Evolutionary conservation across 75 land plant species (phyloP), one percentile per base, ranked within the genome.

Genomic region (Pseudotsuga menziesii): DNA sequence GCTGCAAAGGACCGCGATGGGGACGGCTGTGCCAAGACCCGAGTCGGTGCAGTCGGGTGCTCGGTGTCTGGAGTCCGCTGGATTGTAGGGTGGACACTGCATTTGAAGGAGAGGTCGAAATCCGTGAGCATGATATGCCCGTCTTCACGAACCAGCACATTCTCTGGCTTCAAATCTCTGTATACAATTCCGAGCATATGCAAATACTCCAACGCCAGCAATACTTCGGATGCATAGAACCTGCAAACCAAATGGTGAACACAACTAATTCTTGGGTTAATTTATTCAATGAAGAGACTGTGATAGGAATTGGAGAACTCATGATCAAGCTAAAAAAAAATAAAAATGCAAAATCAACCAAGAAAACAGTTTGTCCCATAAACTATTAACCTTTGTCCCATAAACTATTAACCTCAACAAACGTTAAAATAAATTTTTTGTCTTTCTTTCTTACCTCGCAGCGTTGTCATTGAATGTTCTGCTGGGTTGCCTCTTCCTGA

Each of bases 151-250:
- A 82, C 75, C 4, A 82, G 83, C 3, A 82, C 61, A 12, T 82
- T 82, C 29, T 82, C 83, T 3, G 82, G 83, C 32, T 82, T 82
- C 66, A 82, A 61, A n/a, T 81, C 83, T 71, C 83, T 66, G 26
- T 81, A 81, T 4, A 81, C 82, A 16, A 81, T 69, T 22, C 72
- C 52, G 54, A 69, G 20, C 72, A 69, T 69, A 54, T 80, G 81
- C 19, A 92, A 84, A 74, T 92, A 92, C 79, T 92, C 94, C 0
- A 92, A 79, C 0, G 92, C 91, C 76, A 92, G 66, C 16, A 92
- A 77, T n/a, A 92, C 90, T 77, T 92, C 94, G 25, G 94, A 87
- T 9, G 94, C 94, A 78, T 92, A 92, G 76, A 92, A 92, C 81
- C 94, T 92, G 84, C n/a, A 74, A 74, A 60, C 22, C n/a, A n/a